Base-by-base conservation (phyloP, 1,139 yeast species). In the Arxiozyma telluris region DNA sequence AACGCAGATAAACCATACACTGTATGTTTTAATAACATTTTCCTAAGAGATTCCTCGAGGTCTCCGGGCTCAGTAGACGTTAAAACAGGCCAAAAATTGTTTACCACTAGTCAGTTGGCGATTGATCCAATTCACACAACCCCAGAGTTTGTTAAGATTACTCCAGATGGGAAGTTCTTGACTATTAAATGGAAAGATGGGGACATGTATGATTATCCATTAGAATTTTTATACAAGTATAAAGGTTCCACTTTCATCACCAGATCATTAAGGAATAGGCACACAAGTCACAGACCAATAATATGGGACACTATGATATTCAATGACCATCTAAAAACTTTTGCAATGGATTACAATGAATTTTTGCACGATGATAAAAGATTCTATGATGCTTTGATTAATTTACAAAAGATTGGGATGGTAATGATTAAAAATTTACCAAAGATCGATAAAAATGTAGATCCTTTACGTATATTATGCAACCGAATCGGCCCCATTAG, bases 401-500 rank as follows among this genome's bases (percentile, higher is more conserved):
- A 75, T 46, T 69, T 87, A 58, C 81, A 83, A 60, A 73, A 71
- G 53, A 79, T 74, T 59, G 96, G 96, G 0, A 57, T 87, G 17
- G 73, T 79, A 7, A 78, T 84, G 58, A 70, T 87, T 20, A 73
- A 76, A 25, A 73, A 76, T 51, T 72, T 84, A 12, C 87, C 87
- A 55, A 58, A 76, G 71, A 60, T 57, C 11, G 56, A 62, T 2
- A 69, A 64, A 27, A 57, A 55, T 8, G 62, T 63, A 18, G 62
- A 65, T 34, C 64, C 64, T 17, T 79, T 79, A 2, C 75, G 74
- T 56, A 57, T 59, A 39, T 71, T 87, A 47, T 93, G 87, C 11
- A 69, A 73, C 50, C 74, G 77, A 55, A 81, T 86, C 54, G 94
- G 94, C 0, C 86, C 86, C 60, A 74, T 87, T 55, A 84, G 83